Conservation (phyloP, 306 rosid species). For the Vachellia collinsii region DNA sequence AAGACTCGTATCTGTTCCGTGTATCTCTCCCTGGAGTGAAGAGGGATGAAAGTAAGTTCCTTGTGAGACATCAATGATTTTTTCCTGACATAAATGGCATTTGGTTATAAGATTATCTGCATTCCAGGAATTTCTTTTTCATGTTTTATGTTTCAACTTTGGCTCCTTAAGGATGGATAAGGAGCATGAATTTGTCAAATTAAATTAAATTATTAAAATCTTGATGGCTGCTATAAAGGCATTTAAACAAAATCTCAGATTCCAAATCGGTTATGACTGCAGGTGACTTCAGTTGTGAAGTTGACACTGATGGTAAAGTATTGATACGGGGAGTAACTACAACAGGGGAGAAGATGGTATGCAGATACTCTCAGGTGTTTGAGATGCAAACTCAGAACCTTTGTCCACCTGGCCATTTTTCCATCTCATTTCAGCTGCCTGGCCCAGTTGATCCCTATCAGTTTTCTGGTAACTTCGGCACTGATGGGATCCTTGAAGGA, state of each 20-base stretch:
- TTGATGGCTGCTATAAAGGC: neutral
- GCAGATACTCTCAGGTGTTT: constrained; percentile 71
- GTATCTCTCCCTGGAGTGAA: constrained; percentile 81
- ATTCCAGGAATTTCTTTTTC: constrained; percentile 22
- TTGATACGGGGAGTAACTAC: constrained; percentile 61
- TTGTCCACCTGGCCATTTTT: constrained; percentile 77
- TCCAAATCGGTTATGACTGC: constrained; percentile 40
- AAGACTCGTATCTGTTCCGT: constrained; percentile 71
- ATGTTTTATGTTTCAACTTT: constrained; percentile 6
- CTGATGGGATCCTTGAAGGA: constrained; percentile 83
- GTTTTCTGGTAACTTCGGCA: constrained; percentile 69
- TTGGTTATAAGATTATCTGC: constrained; percentile 11
- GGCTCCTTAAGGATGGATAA: constrained; percentile 6
- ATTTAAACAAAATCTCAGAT: neutral
- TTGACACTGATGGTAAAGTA: constrained; percentile 65
- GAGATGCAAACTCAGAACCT: constrained; percentile 79
- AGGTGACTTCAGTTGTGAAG: constrained; percentile 76
- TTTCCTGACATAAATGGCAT: constrained; percentile 20
- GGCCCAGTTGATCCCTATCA: constrained; percentile 77
- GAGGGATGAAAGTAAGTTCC: constrained; percentile 82
- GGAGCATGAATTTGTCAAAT: neutral
- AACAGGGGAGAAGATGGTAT: constrained; percentile 71
- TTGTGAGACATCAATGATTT: constrained; percentile 18
- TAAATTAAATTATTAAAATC: neutral
- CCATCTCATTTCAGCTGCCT: constrained; percentile 73